Conservation (phyloP, 1,284 basidiomycete species). For the Termitomyces sp. region DNA sequence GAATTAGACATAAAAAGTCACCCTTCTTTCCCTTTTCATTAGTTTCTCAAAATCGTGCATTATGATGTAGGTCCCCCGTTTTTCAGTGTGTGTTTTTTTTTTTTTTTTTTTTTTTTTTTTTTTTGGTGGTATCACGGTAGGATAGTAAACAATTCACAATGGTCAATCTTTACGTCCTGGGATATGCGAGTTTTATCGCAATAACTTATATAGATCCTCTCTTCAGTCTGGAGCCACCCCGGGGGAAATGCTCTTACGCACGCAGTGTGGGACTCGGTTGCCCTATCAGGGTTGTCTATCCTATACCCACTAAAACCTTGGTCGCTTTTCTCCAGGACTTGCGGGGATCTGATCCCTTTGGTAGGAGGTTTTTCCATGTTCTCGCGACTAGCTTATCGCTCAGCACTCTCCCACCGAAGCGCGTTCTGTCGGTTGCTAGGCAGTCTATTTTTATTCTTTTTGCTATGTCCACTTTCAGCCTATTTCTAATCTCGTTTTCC, state of each 20-base stretch:
- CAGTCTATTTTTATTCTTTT: not conserved
- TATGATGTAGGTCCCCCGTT: too few species aligned
- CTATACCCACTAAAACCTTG: not conserved
- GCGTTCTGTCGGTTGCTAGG: not conserved
- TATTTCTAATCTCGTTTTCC: not conserved
- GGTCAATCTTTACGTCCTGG: not conserved
- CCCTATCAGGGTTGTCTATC: not conserved
- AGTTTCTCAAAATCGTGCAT: too few species aligned
- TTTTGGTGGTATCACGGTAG: too few species aligned
- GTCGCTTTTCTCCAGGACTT: not conserved
- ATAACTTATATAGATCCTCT: too few species aligned
- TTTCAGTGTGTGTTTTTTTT: too few species aligned
- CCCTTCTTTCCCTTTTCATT: too few species aligned
- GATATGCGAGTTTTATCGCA: not conserved
- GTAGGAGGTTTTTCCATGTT: not conserved
- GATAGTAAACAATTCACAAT: not conserved
- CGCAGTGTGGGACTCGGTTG: not conserved
- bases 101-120: too few species aligned
- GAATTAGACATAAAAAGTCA: too few species aligned
- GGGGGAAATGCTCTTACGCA: not conserved
- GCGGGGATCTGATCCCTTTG: not conserved
- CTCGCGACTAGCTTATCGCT: not conserved
- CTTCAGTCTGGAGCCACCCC: not conserved
- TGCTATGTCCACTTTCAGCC: not conserved
- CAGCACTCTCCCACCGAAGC: not conserved